phyloP scores from a whole-genome alignment of 345 rosid species.

The Corchorus olitorius region DNA sequence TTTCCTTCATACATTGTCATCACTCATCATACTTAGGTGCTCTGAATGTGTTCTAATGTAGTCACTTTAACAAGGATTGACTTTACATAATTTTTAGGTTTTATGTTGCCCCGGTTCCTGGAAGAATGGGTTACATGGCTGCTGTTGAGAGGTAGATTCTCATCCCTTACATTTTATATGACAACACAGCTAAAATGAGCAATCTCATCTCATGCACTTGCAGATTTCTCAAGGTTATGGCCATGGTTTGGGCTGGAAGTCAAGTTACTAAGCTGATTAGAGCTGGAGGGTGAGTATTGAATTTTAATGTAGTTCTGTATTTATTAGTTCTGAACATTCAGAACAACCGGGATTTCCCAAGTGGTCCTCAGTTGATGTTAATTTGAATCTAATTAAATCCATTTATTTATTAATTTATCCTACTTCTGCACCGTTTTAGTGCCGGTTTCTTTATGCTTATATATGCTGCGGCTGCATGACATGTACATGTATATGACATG shows the following conservation, averaged over 20 bases:
- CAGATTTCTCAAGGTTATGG: conserved; percentile 90
- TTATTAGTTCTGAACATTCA: not conserved
- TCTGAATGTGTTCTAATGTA: no score
- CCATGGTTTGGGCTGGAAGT: conserved; percentile 99
- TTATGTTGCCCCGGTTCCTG: conserved; percentile 83
- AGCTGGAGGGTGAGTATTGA: conserved; percentile 80
- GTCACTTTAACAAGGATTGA: not conserved
- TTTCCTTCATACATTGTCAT: not conserved
- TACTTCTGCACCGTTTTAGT: not conserved
- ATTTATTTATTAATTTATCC: conserved; percentile 9
- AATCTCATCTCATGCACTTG: conserved; percentile 22
- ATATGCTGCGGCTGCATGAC: not conserved
- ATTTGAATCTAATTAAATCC: not conserved
- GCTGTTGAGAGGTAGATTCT: conserved; percentile 69
- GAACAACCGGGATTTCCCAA: not conserved
- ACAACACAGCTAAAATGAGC: conserved; percentile 18
- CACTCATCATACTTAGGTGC: conserved; percentile 8
- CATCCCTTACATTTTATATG: conserved; percentile 19
- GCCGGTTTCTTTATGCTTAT: not conserved
- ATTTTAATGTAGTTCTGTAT: not conserved
- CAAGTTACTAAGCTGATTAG: conserved; percentile 85
- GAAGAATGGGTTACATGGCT: conserved; percentile 76
- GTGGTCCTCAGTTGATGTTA: not conserved
- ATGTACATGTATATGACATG: not conserved
- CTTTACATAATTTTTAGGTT: conserved; percentile 52